Percentiles rank a stretch among this genome's conserved stretches.
Conservation (phyloP, 805 yeast species). For the Spathaspora passalidarum region DNA sequence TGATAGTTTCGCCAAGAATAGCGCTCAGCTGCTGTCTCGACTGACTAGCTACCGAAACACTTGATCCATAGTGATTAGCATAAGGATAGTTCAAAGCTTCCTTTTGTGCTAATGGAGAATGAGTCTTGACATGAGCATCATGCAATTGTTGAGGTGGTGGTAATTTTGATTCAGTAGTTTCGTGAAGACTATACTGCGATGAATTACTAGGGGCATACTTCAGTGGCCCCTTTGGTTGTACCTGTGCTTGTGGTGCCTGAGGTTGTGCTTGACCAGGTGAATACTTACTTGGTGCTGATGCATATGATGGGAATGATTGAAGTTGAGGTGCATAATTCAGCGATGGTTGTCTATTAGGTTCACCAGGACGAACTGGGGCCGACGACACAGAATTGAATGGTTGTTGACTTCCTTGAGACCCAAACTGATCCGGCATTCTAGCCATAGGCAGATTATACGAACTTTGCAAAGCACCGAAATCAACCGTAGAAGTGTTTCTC, state of each 20-base stretch:
- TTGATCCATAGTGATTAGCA: not conserved
- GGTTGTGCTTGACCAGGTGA: slow-evolving; percentile 4
- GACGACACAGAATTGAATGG: not conserved
- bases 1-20: no score
- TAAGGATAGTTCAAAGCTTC: slow-evolving; percentile 1
- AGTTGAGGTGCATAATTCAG: slow-evolving; percentile 3
- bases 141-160: not conserved
- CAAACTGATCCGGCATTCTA: slow-evolving; percentile 1
- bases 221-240: not conserved
- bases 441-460: slow-evolving; percentile 7
- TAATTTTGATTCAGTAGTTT: not conserved
- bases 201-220: slow-evolving; percentile 5
- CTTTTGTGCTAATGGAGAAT: slow-evolving; percentile 1
- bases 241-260: not conserved
- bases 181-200: slow-evolving; percentile 2
- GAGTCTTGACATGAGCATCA: not conserved
- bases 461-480: slow-evolving; percentile 22
- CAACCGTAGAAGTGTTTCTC: slow-evolving; percentile 44
- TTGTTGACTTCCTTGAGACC: slow-evolving; percentile 1
- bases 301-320: not conserved
- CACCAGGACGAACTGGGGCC: not conserved
- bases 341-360: not conserved
- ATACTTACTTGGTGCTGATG: slow-evolving; percentile 2
- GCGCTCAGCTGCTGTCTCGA: not conserved
- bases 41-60: not conserved